phyloP scores from a whole-genome alignment of 495 filamentous ascomycete species.

The Xeromyces bisporus region DNA sequence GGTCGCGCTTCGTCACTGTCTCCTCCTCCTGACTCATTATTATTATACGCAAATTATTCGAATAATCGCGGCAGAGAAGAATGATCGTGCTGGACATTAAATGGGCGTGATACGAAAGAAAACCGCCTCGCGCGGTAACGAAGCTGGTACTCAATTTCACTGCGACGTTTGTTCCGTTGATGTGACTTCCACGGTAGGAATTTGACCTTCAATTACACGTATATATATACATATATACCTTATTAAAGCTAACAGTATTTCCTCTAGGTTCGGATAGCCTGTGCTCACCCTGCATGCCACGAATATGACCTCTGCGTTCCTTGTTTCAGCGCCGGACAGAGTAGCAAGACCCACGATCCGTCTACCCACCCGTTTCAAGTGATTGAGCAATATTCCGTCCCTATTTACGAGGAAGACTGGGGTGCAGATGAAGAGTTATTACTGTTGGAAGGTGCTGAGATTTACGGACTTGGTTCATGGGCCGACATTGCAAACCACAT shows the following conservation, averaged over 20 bases:
- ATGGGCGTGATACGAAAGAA: slow-evolving; percentile 98
- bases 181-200: slow-evolving; percentile 75
- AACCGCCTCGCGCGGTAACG: slow-evolving; percentile 70
- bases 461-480: slow-evolving; percentile 93
- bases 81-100: slow-evolving; percentile 23
- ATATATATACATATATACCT: neutral
- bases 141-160: slow-evolving; percentile 85
- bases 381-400: slow-evolving; percentile 95
- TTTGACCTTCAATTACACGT: slow-evolving; percentile 8
- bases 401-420: slow-evolving; percentile 90
- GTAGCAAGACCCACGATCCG: slow-evolving; percentile 68
- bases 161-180: slow-evolving; percentile 93
- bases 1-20: slow-evolving; percentile 4
- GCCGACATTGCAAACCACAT: slow-evolving; percentile 97
- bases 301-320: slow-evolving; percentile 96
- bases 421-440: slow-evolving; percentile 92
- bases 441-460: slow-evolving; percentile 89
- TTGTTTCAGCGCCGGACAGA: slow-evolving; percentile 70
- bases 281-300: slow-evolving; percentile 62
- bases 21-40: slow-evolving; percentile 18
- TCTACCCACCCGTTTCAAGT: slow-evolving; percentile 74
- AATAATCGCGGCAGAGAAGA: too few species aligned
- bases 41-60: too few species aligned
- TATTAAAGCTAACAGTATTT: neutral
- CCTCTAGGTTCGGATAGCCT: slow-evolving; percentile 77